Base-by-base conservation (phyloP, 2,329 filamentous ascomycete species). In the Chaetomium strumarium region DNA sequence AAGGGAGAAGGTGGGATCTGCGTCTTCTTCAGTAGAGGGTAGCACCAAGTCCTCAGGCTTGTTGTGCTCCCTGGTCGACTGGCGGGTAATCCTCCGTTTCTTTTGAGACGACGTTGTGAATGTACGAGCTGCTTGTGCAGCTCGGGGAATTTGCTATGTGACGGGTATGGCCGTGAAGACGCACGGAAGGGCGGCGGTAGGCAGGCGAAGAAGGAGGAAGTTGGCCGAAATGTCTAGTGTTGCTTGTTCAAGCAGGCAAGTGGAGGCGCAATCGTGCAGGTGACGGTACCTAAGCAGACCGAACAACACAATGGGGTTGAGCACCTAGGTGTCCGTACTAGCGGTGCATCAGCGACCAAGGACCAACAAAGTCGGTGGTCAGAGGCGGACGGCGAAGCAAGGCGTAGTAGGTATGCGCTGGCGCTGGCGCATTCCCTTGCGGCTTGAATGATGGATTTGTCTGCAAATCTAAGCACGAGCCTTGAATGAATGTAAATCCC, bases 81-180 rank as follows among this genome's bases (percentile, higher is more conserved):
- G 72, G 62, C 74, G 76, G 65, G 73, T 74, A 64, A 85, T 78
- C 78, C 81, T 85, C 76, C 81, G 78, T 81, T 85, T 85, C 81
- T 85, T 85, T 78, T 73, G 76, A 75, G 80, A 84, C 81, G 81
- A 84, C 82, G 82, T 85, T 71, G 78, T 85, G 82, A 79, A 75
- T 69, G 76, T 7, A 24, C 72, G 82, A 85, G 82, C 82, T 84
- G 81, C 81, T 68, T 68, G 62, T 64, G 79, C 79, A 83, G 79
- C 79, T 83, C 79, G 70, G 64, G 65, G 60, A 53, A 59, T 16
- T 9, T 8, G n/a, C 17, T 14, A 17, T 24, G 19, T 14, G 51
- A 52, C 39, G 44, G 50, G 12, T 37, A 37, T 43, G 33, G 29
- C 11, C 46, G 33, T 45, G 46, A 52, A 39, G 47, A 49, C 49